These are phyloP conservation scores for Fusarium graminum DNA, from an alignment of 2,329 filamentous ascomycete species.

Conservation along the genomic window DNA sequence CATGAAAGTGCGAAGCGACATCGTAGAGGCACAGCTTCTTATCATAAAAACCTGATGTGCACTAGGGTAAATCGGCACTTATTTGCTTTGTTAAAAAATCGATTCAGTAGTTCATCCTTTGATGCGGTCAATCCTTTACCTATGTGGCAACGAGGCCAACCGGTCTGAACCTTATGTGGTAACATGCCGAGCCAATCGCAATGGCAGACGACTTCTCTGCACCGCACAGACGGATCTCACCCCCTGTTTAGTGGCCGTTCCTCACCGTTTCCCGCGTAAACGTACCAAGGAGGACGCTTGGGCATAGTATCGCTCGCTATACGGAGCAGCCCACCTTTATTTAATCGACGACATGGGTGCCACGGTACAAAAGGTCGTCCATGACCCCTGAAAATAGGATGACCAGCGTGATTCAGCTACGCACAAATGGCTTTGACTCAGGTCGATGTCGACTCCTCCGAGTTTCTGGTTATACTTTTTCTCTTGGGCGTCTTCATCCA, in stretches of 20 bases:
- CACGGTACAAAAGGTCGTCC: background rate
- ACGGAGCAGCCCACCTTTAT: background rate
- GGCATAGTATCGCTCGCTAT: background rate
- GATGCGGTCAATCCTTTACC: too few species aligned
- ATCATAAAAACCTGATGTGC: too few species aligned
- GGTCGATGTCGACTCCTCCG: background rate
- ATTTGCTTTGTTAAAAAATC: too few species aligned
- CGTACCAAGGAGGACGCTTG: background rate
- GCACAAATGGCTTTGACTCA: background rate
- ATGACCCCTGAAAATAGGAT: background rate
- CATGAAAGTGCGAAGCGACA: too few species aligned
- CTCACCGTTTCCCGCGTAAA: background rate
- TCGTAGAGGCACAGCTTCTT: too few species aligned
- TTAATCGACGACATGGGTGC: background rate
- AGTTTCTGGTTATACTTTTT: background rate
- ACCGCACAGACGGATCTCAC: background rate
- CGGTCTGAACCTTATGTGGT: background rate
- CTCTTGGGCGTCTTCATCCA: background rate
- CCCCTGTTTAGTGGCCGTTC: background rate
- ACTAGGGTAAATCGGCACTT: too few species aligned
- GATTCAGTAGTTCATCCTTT: too few species aligned
- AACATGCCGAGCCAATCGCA: background rate
- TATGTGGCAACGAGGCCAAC: too few species aligned
- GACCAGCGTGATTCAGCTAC: background rate
- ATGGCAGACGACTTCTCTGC: background rate